Base-by-base conservation (phyloP, 176 grass and related monocot species). In the Zoysia japonica region DNA sequence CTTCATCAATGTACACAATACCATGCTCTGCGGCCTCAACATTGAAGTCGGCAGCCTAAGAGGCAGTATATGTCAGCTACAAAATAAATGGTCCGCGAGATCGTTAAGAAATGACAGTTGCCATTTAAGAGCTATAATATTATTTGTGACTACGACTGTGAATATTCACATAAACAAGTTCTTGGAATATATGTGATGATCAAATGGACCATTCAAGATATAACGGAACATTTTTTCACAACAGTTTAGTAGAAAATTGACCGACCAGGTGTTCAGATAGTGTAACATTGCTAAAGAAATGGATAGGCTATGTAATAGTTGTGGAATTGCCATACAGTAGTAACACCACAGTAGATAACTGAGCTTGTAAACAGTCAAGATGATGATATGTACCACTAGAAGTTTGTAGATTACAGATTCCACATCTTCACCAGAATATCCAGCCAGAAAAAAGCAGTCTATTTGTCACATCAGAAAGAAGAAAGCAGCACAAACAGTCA, bases 1-100 rank as follows among this genome's bases (percentile, higher is more conserved):
- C 88, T 89, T 94, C 88, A 62, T 94, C 92, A 36, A 91, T 85
- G 74, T 94, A 91, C 47, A 94, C 78, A 66, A 94, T 94, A n/a
- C 92, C 88, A 66, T 54, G 86, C 62, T 91, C 83, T 57, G 88
- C 84, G 54, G 88, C 81, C 36, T 80, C 47, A 4, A 89, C 60
- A 69, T 91, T 61, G 77, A 89, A 94, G 38, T 89, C 84, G 72
- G 92, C 88, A 88, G 81, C 86, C 92, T 94, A 81, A 61, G 47
- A 75, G 55, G 67, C 36, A 81, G 68, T 35, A 64, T 7, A 85
- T 35, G 47, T 84, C 2, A 90, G 63, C 38, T 37, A 82, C 37
- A 28, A 9, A 52, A 69, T 47, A 75, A 39, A 35, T 62, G 14
- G 50, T 65, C 10, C 11, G 2, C 13, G 67, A 59, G 81, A 47